Base-by-base conservation (phyloP, 805 yeast species). In the Saccharomycopsis sp. region DNA sequence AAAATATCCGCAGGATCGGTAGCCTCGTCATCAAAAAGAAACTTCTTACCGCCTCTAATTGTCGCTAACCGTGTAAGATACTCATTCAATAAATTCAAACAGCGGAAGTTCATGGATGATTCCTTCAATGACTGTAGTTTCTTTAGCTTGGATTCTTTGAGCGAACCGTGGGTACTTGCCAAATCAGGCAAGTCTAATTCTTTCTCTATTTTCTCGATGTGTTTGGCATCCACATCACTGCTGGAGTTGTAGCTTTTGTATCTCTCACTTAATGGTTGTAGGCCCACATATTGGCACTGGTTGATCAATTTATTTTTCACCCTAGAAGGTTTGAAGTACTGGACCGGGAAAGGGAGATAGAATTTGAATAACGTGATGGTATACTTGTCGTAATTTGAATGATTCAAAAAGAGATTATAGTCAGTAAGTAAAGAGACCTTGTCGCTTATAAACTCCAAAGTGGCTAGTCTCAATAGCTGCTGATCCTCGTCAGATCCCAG, bases 271-370 rank as follows among this genome's bases (percentile, higher is more conserved):
- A 18, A 18, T 20, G 55, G 23, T 5, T 15, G 20, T n/a, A 54
- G 29, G 18, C 59, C 59, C 24, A 52, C 50, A 23, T 52, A 34
- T 21, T 52, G 52, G 14, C 53, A 52, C 24, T 48, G 41, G 16
- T 50, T 51, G 20, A 47, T 14, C 23, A 37, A 24, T 18, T 24
- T 23, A 7, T 51, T 46, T 23, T 34, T 55, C 44, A 50, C 47
- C 9, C 40, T 14, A 44, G 81, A 62, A 1, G 91, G 91, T 21
- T 85, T 82, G 60, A 80, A 80, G 66, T 85, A 86, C 79, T 85
- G 88, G 79, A 85, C 77, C 8, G 91, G 92, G 71, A 86, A 87
- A 4, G 88, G 85, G 18, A 85, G 68, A 57, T 80, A 76, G 2
- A 71, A 63, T 50, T 75, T 72, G 66, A 84, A 84, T 16, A 78